These are phyloP conservation scores for Trichoderma atrobrunneum DNA, from an alignment of 2,329 filamentous ascomycete genomes.

Conservation along the genomic window DNA sequence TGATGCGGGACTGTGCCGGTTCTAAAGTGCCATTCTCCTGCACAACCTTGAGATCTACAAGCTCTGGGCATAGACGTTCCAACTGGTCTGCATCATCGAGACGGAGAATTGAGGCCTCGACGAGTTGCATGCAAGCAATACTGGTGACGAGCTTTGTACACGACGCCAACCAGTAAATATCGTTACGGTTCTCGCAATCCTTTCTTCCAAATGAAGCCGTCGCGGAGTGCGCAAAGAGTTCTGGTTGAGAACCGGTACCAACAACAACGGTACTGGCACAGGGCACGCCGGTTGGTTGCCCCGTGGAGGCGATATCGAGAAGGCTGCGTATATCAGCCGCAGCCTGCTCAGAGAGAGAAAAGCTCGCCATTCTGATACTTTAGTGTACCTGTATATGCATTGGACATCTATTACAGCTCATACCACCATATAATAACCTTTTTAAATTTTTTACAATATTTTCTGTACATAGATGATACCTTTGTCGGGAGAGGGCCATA, in stretches of 20 bases:
- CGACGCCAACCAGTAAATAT: background rate
- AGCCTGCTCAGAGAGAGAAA: background rate
- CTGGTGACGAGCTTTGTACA: background rate
- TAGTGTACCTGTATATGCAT: background rate
- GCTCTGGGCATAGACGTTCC: background rate
- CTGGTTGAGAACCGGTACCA: background rate
- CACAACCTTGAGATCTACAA: background rate
- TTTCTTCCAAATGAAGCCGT: background rate
- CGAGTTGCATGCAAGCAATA: background rate
- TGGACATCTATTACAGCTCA: background rate
- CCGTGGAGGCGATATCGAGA: background rate
- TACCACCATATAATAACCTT: background rate
- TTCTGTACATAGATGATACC: background rate
- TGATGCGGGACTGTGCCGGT: background rate
- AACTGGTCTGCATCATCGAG: background rate
- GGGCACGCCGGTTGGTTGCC: background rate
- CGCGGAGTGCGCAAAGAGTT: background rate
- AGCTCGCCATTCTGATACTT: background rate
- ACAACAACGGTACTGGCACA: background rate
- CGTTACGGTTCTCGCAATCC: background rate
- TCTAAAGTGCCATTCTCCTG: background rate
- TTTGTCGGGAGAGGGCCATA: background rate
- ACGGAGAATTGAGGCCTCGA: background rate
- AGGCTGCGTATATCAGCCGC: background rate
- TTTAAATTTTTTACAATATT: background rate